Evolutionary conservation across 306 rosid species (phyloP).

Genomic region (Leucaena leucocephala): DNA sequence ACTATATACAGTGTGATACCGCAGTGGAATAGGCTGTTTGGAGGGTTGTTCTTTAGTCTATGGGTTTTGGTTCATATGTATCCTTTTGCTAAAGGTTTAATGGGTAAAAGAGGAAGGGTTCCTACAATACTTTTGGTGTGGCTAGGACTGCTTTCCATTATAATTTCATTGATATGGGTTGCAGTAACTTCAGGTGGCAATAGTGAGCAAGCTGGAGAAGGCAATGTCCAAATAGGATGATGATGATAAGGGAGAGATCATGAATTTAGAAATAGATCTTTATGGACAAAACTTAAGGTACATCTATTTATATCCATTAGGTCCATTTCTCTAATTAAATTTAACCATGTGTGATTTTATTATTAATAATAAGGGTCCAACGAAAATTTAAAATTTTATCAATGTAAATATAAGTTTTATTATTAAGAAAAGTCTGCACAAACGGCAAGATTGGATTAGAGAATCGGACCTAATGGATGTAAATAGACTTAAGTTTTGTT

Average conservation of each 20-base stretch:
- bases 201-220: conserved; percentile 5
- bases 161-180: conserved; percentile 73
- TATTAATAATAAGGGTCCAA: too few relatives aligned
- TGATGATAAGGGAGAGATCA: neutral
- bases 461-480: too few relatives aligned
- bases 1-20: conserved; percentile 77
- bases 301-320: too few relatives aligned
- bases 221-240: conserved; percentile 32
- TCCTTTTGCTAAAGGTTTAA: conserved; percentile 80
- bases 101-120: conserved; percentile 83
- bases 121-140: conserved; percentile 79
- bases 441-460: too few relatives aligned
- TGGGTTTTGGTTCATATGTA: conserved; percentile 92
- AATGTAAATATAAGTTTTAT: too few relatives aligned
- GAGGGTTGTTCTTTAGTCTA: conserved; percentile 74
- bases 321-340: too few relatives aligned
- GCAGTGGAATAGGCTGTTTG: conserved; percentile 69
- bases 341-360: too few relatives aligned
- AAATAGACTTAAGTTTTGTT: too few relatives aligned
- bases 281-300: too few relatives aligned
- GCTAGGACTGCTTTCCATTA: conserved; percentile 77
- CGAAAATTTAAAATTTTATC: too few relatives aligned
- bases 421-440: too few relatives aligned
- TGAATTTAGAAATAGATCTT: neutral
- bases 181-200: conserved; percentile 51